Conservation (phyloP, 306 rosid species). For the Ziziphus jujuba region DNA sequence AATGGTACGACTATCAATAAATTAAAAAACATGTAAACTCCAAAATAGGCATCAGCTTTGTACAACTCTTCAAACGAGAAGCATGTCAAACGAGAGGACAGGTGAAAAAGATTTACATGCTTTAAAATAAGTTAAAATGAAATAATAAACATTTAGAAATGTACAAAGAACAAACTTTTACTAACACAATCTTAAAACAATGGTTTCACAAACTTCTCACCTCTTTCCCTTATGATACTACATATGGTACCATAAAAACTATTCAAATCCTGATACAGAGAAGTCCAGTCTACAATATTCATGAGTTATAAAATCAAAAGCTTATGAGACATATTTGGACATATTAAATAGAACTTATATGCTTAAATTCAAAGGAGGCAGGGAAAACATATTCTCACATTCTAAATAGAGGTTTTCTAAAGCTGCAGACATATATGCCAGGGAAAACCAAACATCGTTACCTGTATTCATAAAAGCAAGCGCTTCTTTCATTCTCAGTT, state of each 20-base stretch:
- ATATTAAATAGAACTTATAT: background rate
- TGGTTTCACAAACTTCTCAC: background rate
- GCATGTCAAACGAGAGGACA: background rate
- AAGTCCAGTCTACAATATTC: background rate
- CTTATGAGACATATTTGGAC: background rate
- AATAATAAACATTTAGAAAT: background rate
- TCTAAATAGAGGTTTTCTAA: background rate
- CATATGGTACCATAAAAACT: background rate
- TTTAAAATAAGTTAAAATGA: background rate
- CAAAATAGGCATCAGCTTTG: background rate
- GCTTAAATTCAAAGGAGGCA: background rate
- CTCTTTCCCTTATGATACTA: background rate
- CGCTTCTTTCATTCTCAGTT: conserved; percentile 64
- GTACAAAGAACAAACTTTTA: background rate
- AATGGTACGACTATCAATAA: background rate
- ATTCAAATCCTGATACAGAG: background rate
- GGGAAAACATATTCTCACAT: background rate
- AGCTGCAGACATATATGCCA: conserved; percentile 15
- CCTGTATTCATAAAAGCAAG: conserved; percentile 88
- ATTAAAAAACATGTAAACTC: background rate
- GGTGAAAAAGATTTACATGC: background rate
- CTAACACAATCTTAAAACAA: no score
- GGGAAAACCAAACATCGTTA: conserved; percentile 19
- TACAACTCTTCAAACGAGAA: background rate
- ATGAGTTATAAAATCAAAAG: background rate